Evolutionary conservation across 1,139 yeast species (phyloP), one percentile per base, ranked within the genome.

Genomic region (Debaryomyces robertsiae): DNA sequence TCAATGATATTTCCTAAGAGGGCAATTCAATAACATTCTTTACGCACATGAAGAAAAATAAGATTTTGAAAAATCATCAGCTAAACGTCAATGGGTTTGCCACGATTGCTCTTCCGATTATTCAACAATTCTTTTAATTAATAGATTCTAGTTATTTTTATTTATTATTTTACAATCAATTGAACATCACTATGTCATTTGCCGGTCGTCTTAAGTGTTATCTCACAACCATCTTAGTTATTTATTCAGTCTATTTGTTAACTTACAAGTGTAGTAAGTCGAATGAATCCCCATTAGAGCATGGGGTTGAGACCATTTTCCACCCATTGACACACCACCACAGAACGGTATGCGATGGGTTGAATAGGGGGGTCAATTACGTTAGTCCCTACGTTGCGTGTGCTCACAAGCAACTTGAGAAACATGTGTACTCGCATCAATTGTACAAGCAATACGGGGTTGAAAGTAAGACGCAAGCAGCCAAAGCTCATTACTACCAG

Each of bases 321-420:
- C 75, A 70, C 49, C 77, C 78, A 39, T 63, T 70, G 46, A 49
- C 63, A 40, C 61, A 63, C 46, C 56, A 60, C 45, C 74, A 69
- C 50, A 56, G 55, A 49, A 57, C 57, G 39, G 54, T 68, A 34
- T 73, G 78, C 56, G 66, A 58, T 27, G 61, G 53, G 1, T 64
- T 72, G 49, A 53, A 58, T 49, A 53, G 53, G 36, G 70, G 69
- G 19, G 57, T 61, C 36, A 46, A 48, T 28, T 58, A 50, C 42
- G 57, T 61, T 11, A 51, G 58, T 41, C 77, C 77, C 27, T 70
- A 69, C 48, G 46, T 58, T 31, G 46, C 49, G 30, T 42, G 54
- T 38, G 66, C 50, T 23, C 60, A 61, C 32, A 47, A 41, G 9
- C 65, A 65, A 50, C 61, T 69, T 51, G 74, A 69, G 53, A 52